Conservation (phyloP, 192 early-diverging fungal species). For the Coemansia erecta region DNA sequence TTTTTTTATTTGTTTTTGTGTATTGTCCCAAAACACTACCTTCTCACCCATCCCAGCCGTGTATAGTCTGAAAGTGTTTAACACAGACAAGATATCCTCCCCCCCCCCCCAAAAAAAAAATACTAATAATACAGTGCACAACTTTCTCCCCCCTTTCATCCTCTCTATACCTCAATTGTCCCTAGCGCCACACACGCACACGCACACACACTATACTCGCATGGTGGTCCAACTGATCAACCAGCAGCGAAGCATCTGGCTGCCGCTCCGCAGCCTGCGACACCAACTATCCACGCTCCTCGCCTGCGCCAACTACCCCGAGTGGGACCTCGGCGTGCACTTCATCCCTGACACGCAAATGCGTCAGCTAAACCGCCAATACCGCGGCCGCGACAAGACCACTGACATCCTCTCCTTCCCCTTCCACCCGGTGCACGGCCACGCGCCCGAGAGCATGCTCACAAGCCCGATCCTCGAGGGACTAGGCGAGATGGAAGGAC, state of each 20-base stretch:
- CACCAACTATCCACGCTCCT: conserved; percentile 49
- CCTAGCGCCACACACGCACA: background rate
- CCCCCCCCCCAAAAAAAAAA: too few relatives aligned
- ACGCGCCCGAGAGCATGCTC: conserved; percentile 8
- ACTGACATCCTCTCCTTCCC: conserved; percentile 71
- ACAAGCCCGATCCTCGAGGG: background rate
- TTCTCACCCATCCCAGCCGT: too few relatives aligned
- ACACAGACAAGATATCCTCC: too few relatives aligned
- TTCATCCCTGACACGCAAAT: conserved; percentile 54
- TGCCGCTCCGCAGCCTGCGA: conserved; percentile 32
- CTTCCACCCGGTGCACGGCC: conserved; percentile 46
- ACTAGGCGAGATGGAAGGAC: conserved; percentile 38
- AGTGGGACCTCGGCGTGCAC: conserved; percentile 64
- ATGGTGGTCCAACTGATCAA: conserved; percentile 38
- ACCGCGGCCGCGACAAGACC: conserved; percentile 52
- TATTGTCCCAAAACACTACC: too few relatives aligned
- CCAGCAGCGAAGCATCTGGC: conserved; percentile 40
- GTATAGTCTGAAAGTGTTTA: too few relatives aligned
- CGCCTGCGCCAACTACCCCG: conserved; percentile 51
- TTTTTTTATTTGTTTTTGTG: too few relatives aligned
- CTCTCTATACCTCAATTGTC: background rate
- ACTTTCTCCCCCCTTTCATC: too few relatives aligned
- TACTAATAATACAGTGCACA: too few relatives aligned
- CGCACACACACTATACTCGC: background rate
- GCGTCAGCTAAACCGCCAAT: conserved; percentile 53